These are phyloP conservation scores for Fulvia fulva DNA, from an alignment of 2,329 filamentous ascomycete genomes.

Conservation along the genomic window DNA sequence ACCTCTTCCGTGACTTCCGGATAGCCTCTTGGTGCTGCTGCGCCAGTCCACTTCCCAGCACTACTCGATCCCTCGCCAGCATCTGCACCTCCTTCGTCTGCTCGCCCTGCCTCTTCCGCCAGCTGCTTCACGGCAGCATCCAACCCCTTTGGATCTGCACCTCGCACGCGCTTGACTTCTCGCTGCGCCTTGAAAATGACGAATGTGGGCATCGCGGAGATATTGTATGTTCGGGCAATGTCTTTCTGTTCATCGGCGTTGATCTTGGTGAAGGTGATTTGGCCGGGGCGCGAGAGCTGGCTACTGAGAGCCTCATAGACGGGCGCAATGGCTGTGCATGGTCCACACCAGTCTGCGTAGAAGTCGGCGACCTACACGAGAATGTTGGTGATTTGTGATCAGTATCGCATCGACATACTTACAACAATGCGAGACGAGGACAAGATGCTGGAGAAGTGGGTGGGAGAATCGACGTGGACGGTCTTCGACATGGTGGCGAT, in stretches of 20 bases:
- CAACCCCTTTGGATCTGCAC: constrained; percentile 69
- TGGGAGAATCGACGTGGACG: constrained; percentile 41
- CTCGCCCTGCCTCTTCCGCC: constrained; percentile 55
- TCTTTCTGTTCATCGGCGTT: constrained; percentile 74
- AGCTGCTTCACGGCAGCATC: constrained; percentile 68
- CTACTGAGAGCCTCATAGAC: constrained; percentile 73
- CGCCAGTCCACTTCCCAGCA: constrained; percentile 63
- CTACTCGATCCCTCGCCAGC: constrained; percentile 44
- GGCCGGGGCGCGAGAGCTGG: constrained; percentile 65
- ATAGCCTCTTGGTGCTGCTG: constrained; percentile 73
- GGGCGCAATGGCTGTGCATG: constrained; percentile 80
- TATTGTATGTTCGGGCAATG: constrained; percentile 67
- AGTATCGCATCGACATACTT: constrained; percentile 36
- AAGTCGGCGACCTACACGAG: constrained; percentile 58
- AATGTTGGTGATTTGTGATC: no score
- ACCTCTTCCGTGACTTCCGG: constrained; percentile 77
- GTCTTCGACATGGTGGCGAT: constrained; percentile 40
- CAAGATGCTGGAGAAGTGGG: constrained; percentile 65
- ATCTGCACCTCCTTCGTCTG: constrained; percentile 32
- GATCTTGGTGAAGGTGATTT: constrained; percentile 81
- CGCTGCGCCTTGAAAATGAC: constrained; percentile 56
- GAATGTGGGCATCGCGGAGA: constrained; percentile 86
- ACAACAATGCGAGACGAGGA: constrained; percentile 74
- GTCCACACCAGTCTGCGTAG: constrained; percentile 80
- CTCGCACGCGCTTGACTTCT: constrained; percentile 43